phyloP scores from a whole-genome alignment of 768 basidiomycete species.

The Lyophyllum decastes region DNA sequence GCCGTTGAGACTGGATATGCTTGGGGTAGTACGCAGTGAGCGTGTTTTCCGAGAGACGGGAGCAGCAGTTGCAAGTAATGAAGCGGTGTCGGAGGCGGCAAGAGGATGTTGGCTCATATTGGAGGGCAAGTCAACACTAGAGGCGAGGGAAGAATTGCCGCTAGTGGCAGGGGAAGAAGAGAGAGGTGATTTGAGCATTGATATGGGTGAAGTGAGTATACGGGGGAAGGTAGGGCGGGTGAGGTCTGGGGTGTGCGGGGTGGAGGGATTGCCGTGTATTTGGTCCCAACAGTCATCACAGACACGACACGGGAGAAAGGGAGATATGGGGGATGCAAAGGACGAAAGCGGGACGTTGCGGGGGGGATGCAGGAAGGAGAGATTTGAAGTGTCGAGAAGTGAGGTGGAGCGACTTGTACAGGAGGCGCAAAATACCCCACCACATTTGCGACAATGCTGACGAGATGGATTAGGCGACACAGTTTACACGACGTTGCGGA shows the following conservation, averaged over 20 bases:
- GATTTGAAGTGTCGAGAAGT: slow-evolving; percentile 72
- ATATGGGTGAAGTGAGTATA: slow-evolving; percentile 39
- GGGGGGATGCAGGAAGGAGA: slow-evolving; percentile 72
- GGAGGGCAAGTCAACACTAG: slow-evolving; percentile 18
- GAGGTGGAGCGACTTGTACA: slow-evolving; percentile 63
- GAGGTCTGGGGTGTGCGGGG: slow-evolving; percentile 42
- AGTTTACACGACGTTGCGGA: background rate
- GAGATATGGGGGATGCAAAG: slow-evolving; percentile 62
- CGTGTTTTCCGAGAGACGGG: slow-evolving; percentile 29
- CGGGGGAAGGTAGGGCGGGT: slow-evolving; percentile 34
- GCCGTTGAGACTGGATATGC: slow-evolving; percentile 35
- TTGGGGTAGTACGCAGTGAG: slow-evolving; percentile 32
- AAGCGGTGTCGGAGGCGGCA: slow-evolving; percentile 24
- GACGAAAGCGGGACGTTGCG: slow-evolving; percentile 58
- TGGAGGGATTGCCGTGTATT: slow-evolving; percentile 57
- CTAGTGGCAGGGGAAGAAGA: slow-evolving; percentile 34
- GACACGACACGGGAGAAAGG: slow-evolving; percentile 59
- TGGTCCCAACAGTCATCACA: slow-evolving; percentile 81
- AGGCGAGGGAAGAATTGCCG: slow-evolving; percentile 32
- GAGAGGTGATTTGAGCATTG: slow-evolving; percentile 37
- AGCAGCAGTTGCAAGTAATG: slow-evolving; percentile 21
- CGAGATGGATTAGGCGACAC: slow-evolving; percentile 17
- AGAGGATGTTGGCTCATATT: slow-evolving; percentile 10
- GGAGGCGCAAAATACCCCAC: slow-evolving; percentile 69
- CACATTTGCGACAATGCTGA: slow-evolving; percentile 85